Base-by-base conservation (phyloP, 768 basidiomycete species). In the Boletus rubropictus region DNA sequence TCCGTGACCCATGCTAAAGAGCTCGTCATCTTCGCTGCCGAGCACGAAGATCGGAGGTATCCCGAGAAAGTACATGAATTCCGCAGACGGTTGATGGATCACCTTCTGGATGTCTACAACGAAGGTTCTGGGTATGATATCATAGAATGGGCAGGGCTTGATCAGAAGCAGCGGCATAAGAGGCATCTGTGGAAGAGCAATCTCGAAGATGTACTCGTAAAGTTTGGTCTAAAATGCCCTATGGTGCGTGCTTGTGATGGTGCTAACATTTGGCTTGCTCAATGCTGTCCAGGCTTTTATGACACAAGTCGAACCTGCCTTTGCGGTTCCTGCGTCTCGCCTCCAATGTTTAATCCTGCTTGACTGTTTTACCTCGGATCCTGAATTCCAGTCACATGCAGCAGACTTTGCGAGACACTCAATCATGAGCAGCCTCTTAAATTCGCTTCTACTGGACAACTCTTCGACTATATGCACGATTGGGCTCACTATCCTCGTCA, bases 51-150 rank as follows among this genome's bases (percentile, higher is more conserved):
- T 32, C 70, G 72, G 37, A 63, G 53, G 43, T 55, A 69, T 53
- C 63, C 65, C 10, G 77, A 78, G 41, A 81, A 78, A 65, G 72
- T 83, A 15, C 67, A 70, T 22, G 80, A 81, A 43, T 90, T 91
- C 59, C 73, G 86, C 48, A 71, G 81, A 42, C 75, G 78, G 24
- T 64, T 92, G 28, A 65, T 91, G 58, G 85, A 89, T 48, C 72
- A 89, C 59, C 72, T 92, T 15, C 69, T 88, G 44, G 86, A 89
- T 59, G 84, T 82, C 28, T 81, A 77, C 60, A 84, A 86, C 58
- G 87, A 88, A 58, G 77, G 76, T 18, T 88, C 86, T 4, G 80
- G 79, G 3, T 75, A 79, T 36, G 89, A 91, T 59, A 73, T 81
- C 25, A 60, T 91, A 29, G 89, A 90, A 56, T 84, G 83, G 80